Evolutionary conservation across 164 flowering plant species (phyloP).

Genomic region (Magnolia kwangsiensis): DNA sequence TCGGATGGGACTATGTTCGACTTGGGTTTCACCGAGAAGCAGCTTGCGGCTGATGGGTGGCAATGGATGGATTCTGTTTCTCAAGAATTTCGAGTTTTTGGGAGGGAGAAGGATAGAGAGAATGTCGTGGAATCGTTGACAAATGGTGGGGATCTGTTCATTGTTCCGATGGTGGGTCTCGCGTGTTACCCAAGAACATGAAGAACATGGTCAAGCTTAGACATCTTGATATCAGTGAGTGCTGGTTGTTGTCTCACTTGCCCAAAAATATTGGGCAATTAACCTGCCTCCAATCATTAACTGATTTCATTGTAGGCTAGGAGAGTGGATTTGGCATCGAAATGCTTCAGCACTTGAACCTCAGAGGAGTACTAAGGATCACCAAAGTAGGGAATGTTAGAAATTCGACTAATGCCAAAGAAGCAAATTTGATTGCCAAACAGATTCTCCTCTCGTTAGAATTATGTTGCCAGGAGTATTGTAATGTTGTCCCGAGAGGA

Average conservation of each 20-base stretch:
- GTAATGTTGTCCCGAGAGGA: no score
- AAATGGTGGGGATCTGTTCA: not conserved
- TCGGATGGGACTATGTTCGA: not conserved
- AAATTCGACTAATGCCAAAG: not conserved
- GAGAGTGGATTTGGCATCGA: not conserved
- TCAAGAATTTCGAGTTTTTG: not conserved
- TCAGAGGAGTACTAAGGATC: not conserved
- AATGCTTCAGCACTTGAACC: not conserved
- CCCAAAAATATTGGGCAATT: not conserved
- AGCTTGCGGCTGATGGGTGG: no score
- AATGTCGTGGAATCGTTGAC: not conserved
- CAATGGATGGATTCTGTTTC: not conserved
- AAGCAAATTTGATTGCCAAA: conserved; percentile 1
- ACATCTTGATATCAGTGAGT: not conserved
- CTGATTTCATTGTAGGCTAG: not conserved
- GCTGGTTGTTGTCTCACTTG: not conserved
- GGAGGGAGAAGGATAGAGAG: not conserved
- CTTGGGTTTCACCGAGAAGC: no score
- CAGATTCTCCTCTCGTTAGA: no score
- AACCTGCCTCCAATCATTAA: not conserved
- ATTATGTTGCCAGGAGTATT: no score
- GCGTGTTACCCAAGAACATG: conserved; percentile 11
- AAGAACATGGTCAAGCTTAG: conserved; percentile 8
- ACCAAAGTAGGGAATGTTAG: not conserved
- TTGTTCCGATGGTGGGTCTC: conserved; percentile 5